These are phyloP conservation scores for Venturia aucupariae DNA, from an alignment of 2,329 filamentous ascomycete genomes.

Conservation along the genomic window DNA sequence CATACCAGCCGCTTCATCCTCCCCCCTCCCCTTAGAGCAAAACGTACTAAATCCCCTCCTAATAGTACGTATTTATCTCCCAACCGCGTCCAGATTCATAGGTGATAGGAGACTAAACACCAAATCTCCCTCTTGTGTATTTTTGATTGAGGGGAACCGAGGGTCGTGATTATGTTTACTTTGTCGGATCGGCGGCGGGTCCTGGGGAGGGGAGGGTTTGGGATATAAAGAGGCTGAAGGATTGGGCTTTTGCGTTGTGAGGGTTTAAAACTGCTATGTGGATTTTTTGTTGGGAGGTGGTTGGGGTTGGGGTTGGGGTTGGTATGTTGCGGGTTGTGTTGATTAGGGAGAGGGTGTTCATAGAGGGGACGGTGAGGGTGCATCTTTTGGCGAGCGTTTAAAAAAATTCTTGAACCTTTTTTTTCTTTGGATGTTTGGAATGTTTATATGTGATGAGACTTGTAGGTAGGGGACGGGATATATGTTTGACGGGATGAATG, in stretches of 20 bases:
- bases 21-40: background rate
- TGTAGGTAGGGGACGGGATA: no score
- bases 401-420: no score
- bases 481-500: no score
- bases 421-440: no score
- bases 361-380: background rate
- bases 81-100: background rate
- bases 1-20: background rate
- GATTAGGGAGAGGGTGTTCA: background rate
- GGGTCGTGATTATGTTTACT: background rate
- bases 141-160: background rate
- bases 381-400: no score
- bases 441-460: no score
- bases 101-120: background rate
- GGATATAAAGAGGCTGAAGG: background rate
- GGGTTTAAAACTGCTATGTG: background rate
- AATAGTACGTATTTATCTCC: background rate
- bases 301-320: background rate
- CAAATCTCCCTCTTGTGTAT: background rate
- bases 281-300: background rate
- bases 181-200: background rate
- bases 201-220: background rate
- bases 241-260: conserved; percentile 7
- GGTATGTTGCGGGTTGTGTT: background rate
- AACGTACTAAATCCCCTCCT: background rate